Evolutionary conservation across 371 early-diverging fungal species (phyloP).

Genomic region (Circinella minor): DNA sequence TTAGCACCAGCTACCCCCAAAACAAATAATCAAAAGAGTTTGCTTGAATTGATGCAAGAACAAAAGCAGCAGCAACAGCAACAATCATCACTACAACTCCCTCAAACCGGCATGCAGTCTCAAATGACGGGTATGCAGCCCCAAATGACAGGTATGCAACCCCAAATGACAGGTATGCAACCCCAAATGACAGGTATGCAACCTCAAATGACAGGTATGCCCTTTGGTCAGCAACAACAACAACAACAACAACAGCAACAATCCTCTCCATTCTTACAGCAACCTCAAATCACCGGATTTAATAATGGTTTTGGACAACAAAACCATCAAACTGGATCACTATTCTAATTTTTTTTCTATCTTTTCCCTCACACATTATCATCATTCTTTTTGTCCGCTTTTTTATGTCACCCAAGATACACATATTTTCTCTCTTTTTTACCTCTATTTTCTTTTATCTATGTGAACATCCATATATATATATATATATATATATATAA

Average conservation of each 20-base stretch:
- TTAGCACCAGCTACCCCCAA: neutral
- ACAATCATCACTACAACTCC: neutral
- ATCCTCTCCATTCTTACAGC: constrained; percentile 7
- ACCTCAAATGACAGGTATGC: constrained; percentile 9
- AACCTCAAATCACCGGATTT: constrained; percentile 3
- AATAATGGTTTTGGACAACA: constrained; percentile 11
- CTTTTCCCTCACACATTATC: neutral
- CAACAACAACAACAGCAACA: neutral
- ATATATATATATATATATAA: constrained; percentile 10
- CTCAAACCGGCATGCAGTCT: neutral
- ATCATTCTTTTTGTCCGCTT: neutral
- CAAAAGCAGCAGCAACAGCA: constrained; percentile 15
- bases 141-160: constrained; percentile 9
- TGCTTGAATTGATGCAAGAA: constrained; percentile 11
- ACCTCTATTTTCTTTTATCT: constrained; percentile 5
- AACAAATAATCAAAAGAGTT: neutral
- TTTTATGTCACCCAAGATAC: neutral
- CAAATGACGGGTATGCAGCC: constrained; percentile 6
- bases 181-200: constrained; percentile 8
- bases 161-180: neutral
- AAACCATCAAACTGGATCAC: constrained; percentile 3
- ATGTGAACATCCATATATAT: constrained; percentile 3
- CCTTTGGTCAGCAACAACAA: neutral
- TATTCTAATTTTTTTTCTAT: constrained; percentile 4
- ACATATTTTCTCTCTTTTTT: too few species aligned